A percentile compares a stretch with the other conserved stretches of the same genome.
Conservation (phyloP, 371 early-diverging fungal species). For the Haplosporangium sp. region DNA sequence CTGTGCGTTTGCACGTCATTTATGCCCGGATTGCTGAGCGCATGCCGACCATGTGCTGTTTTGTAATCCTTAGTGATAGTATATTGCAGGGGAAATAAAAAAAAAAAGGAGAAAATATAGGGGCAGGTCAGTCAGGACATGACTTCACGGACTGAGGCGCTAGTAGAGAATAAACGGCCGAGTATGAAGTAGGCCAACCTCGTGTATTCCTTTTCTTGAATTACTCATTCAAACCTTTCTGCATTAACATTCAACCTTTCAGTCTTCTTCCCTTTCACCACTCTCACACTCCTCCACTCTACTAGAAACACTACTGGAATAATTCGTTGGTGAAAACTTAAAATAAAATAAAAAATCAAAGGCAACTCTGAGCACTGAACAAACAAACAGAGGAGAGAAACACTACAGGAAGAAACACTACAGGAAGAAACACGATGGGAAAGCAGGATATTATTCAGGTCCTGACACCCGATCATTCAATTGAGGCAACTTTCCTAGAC, state of each 20-base stretch:
- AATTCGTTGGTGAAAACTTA: neutral
- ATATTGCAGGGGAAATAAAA: slow-evolving; percentile 1
- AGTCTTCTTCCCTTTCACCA: neutral
- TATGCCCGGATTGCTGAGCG: neutral
- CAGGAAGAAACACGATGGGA: slow-evolving; percentile 39
- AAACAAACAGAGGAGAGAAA: neutral
- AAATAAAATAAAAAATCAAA: no score
- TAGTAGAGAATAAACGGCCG: slow-evolving; percentile 10
- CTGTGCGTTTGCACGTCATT: neutral
- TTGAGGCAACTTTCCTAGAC: slow-evolving; percentile 53
- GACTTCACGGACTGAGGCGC: slow-evolving; percentile 11
- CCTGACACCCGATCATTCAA: slow-evolving; percentile 51
- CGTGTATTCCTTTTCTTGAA: slow-evolving; percentile 2
- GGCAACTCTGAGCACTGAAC: no score
- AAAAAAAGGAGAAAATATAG: slow-evolving; percentile 13
- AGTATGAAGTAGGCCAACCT: neutral
- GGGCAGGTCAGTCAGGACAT: slow-evolving; percentile 21
- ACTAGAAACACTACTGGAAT: neutral
- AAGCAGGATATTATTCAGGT: slow-evolving; percentile 60
- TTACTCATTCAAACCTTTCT: neutral
- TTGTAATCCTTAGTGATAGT: neutral
- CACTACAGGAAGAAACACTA: slow-evolving; percentile 2
- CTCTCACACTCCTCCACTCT: neutral
- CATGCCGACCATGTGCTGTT: slow-evolving; percentile 13
- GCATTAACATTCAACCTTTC: slow-evolving; percentile 6